phyloP scores from a whole-genome alignment of 163 green algal genomes.

The Scenedesmus sp. region DNA sequence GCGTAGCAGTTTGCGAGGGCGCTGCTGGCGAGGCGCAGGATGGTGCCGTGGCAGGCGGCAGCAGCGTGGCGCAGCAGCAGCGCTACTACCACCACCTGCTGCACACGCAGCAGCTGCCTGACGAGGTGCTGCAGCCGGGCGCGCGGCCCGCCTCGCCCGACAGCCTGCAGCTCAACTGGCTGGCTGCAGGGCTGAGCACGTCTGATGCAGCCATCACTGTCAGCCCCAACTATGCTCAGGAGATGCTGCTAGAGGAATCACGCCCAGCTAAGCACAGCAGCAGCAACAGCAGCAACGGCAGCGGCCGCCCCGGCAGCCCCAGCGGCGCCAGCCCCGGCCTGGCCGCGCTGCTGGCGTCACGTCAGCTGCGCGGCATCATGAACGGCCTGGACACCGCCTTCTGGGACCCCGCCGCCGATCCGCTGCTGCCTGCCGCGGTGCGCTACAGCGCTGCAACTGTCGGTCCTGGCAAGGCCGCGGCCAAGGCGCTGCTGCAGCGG shows the following conservation, averaged over 20 bases:
- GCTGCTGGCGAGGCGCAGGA: neutral
- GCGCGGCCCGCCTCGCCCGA: neutral
- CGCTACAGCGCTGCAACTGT: constrained; percentile 65
- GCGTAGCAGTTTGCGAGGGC: neutral
- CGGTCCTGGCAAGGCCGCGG: constrained; percentile 71
- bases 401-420: constrained; percentile 83
- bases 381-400: constrained; percentile 84
- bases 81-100: neutral
- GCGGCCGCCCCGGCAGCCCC: neutral
- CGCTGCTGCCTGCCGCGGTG: constrained; percentile 64
- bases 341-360: constrained; percentile 7
- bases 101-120: constrained; percentile 24
- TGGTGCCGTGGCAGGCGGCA: neutral
- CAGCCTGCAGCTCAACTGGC: constrained; percentile 71
- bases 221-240: constrained; percentile 78
- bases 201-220: constrained; percentile 86
- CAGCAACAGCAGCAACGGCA: constrained; percentile 2
- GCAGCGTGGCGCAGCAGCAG: neutral
- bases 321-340: constrained; percentile 7
- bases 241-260: constrained; percentile 65
- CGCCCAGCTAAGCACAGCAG: neutral
- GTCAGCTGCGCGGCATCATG: constrained; percentile 76
- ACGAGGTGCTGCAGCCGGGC: neutral
- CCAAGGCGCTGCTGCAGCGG: constrained; percentile 79
- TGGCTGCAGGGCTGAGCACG: constrained; percentile 73